Base-by-base conservation (phyloP, 192 early-diverging fungal species). In the Dispira parvispora region DNA sequence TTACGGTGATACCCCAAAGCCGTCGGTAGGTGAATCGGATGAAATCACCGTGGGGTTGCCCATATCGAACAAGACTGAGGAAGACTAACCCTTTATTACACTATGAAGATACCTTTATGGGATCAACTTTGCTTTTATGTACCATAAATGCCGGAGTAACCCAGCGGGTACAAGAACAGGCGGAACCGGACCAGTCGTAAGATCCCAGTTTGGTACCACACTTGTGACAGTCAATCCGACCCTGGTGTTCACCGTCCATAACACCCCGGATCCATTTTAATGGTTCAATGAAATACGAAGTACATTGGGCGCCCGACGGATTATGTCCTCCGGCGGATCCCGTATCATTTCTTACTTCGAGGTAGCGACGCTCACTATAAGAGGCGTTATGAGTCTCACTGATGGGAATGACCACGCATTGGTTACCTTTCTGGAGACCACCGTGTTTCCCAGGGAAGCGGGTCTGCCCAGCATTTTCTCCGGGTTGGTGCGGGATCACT, bases 151-250 rank as follows among this genome's bases (percentile, higher is more conserved):
- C 80, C 38, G 88, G 88, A 8, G 85, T 86, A 54, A 88, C 73
- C 88, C 88, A 90, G 46, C 80, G 71, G 43, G 86, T 86, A 67
- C 88, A 90, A 63, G 85, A 87, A 69, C 88, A 90, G 68, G 87
- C 85, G 20, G 66, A 66, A 11, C 56, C 26, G 13, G 89, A 75
- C 89, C 89, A 91, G 70, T 79, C 87, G 66, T 81, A 91, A 0
- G 84, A 72, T 0, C 89, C 89, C 46, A 91, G 70, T 67, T 91
- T 91, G 26, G 84, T 74, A 32, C 78, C 68, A 62, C 89, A 91
- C 68, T 86, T 88, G 13, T 87, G 88, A 60, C 89, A 91, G 27
- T 75, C 67, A 26, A 91, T 82, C 58, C 81, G 79, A 61, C 83
- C 87, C 38, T 86, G 79, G 3, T 88, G 42, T 26, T 71, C 63